phyloP scores from a whole-genome alignment of 2,329 filamentous ascomycete genomes.

The Coniochaeta sp. region DNA sequence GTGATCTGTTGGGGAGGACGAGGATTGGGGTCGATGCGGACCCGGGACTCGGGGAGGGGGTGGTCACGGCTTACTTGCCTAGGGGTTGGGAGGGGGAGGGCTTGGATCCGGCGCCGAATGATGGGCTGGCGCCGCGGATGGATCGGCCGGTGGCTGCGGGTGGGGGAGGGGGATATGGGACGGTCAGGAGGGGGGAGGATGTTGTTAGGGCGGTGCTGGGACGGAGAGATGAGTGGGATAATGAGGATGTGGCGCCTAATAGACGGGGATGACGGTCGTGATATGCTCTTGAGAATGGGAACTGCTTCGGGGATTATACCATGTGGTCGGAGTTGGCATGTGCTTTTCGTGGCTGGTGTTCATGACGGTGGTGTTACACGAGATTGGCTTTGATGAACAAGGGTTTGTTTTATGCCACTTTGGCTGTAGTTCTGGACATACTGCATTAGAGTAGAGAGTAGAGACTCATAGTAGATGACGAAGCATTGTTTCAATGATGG shows the following conservation, averaged over 20 bases:
- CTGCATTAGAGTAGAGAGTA: not conserved
- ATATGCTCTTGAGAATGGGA: not conserved
- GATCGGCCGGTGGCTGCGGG: not conserved
- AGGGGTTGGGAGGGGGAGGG: not conserved
- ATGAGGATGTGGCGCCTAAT: not conserved
- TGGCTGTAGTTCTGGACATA: not conserved
- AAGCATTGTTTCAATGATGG: not conserved
- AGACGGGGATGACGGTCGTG: not conserved
- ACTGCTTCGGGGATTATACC: not conserved
- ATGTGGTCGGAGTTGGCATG: not conserved
- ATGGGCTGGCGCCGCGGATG: not conserved
- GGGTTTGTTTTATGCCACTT: not conserved
- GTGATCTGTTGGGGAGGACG: slow-evolving; percentile 17
- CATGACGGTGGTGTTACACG: not conserved
- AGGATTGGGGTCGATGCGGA: slow-evolving; percentile 18
- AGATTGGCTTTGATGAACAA: not conserved
- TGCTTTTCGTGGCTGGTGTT: not conserved
- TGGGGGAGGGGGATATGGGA: not conserved
- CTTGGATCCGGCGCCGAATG: not conserved
- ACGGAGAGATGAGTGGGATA: not conserved
- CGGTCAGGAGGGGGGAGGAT: not conserved
- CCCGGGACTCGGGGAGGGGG: slow-evolving; percentile 11
- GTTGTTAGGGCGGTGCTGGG: not conserved
- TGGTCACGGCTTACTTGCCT: slow-evolving; percentile 5
- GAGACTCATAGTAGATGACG: not conserved